Evolutionary conservation across 257 asterid species (phyloP).

Genomic region (Ligustrum vulgare): DNA sequence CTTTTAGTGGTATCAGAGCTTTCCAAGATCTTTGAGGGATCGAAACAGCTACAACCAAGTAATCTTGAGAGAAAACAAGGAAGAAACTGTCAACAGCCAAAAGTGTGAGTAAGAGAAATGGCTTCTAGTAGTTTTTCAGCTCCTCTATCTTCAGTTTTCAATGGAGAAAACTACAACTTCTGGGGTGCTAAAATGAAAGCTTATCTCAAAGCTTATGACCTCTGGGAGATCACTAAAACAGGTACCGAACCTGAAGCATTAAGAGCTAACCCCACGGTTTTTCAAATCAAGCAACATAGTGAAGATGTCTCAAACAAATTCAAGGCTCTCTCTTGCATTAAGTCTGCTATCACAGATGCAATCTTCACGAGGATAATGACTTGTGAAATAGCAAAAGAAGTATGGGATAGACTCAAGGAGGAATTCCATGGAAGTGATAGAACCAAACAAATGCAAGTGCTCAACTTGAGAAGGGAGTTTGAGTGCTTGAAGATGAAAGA

Average conservation of each 20-base stretch:
- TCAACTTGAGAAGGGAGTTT: too few species aligned
- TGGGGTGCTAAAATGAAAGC: neutral
- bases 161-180: too few species aligned
- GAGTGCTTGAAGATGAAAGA: too few species aligned
- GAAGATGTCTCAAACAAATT: neutral
- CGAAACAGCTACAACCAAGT: too few species aligned
- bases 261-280: neutral
- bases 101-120: neutral
- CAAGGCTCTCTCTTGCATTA: neutral
- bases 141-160: neutral
- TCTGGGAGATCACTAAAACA: neutral
- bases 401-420: too few species aligned
- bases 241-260: neutral
- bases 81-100: too few species aligned
- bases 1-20: too few species aligned
- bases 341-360: neutral
- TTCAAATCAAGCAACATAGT: neutral
- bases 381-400: neutral
- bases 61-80: too few species aligned
- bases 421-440: slow-evolving; percentile 5
- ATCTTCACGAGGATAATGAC: neutral
- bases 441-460: neutral
- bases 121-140: slow-evolving; percentile 1
- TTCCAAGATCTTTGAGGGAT: too few species aligned
- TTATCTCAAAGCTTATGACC: neutral